phyloP scores from a whole-genome alignment of 305 asterid species.

The Euphrasia arctica region DNA sequence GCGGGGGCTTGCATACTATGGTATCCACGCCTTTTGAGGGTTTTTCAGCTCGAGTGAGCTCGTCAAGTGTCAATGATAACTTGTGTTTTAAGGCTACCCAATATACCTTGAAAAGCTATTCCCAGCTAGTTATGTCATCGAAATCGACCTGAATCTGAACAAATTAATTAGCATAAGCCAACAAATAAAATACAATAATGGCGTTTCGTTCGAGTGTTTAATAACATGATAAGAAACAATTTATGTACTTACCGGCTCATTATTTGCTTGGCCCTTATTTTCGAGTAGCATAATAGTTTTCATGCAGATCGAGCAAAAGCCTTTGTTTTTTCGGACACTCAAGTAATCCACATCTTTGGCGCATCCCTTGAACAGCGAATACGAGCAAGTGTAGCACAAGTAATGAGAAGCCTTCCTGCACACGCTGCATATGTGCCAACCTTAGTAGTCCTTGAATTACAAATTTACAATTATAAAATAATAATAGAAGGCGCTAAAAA shows the following conservation, averaged over 20 bases:
- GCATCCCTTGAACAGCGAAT: slow-evolving; percentile 92
- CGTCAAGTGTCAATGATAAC: slow-evolving; percentile 55
- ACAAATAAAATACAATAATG: slow-evolving; percentile 7
- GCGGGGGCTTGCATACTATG: slow-evolving; percentile 35
- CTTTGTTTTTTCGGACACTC: slow-evolving; percentile 74
- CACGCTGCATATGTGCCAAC: slow-evolving; percentile 98
- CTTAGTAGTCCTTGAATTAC: slow-evolving; percentile 70
- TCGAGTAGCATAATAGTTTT: slow-evolving; percentile 82
- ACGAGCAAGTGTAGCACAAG: slow-evolving; percentile 92
- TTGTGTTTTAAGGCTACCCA: slow-evolving; percentile 72
- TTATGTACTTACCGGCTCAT: slow-evolving; percentile 53
- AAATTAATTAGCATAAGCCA: background rate
- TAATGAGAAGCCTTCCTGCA: slow-evolving; percentile 73
- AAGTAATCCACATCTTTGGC: slow-evolving; percentile 60
- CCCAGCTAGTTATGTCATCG: slow-evolving; percentile 89
- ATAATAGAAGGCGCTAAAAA: background rate
- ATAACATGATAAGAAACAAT: slow-evolving; percentile 20
- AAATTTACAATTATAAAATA: slow-evolving; percentile 3
- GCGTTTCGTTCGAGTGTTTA: background rate
- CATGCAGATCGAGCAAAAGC: slow-evolving; percentile 93
- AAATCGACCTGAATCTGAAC: slow-evolving; percentile 78
- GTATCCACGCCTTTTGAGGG: slow-evolving; percentile 46
- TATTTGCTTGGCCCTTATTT: slow-evolving; percentile 65
- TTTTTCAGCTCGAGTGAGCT: slow-evolving; percentile 65
- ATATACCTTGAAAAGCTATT: slow-evolving; percentile 87